Evolutionary conservation across 768 basidiomycete genomes (phyloP).

Genomic region (Megacollybia marginata): DNA sequence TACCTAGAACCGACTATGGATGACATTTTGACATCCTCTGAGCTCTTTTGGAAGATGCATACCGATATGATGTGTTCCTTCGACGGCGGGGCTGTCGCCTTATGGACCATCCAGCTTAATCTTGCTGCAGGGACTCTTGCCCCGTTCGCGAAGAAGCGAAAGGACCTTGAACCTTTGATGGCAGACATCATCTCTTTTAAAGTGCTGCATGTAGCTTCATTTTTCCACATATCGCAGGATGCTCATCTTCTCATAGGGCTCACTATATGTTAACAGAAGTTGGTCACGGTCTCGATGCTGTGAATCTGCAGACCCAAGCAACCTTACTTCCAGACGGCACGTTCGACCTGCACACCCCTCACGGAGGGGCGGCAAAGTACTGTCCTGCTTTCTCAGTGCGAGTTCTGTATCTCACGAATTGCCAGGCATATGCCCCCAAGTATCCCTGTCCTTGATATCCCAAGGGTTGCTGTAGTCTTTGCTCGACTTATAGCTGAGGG

Average conservation of each 20-base stretch:
- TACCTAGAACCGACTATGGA: conserved; percentile 18
- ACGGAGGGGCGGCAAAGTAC: conserved; percentile 16
- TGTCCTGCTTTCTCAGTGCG: background rate
- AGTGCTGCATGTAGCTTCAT: conserved; percentile 10
- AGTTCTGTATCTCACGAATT: background rate
- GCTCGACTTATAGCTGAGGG: conserved; percentile 14
- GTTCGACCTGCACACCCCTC: conserved; percentile 18
- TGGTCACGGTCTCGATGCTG: conserved; percentile 19
- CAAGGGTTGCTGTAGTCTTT: conserved; percentile 21
- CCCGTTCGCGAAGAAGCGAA: conserved; percentile 11
- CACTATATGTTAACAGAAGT: conserved; percentile 22
- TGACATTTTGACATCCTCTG: conserved; percentile 21
- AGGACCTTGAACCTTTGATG: conserved; percentile 15
- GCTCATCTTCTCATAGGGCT: conserved; percentile 8
- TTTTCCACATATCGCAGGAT: background rate
- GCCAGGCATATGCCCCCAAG: conserved; percentile 25
- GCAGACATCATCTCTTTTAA: conserved; percentile 18
- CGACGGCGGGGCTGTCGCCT: conserved; percentile 23
- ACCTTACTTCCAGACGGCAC: conserved; percentile 12
- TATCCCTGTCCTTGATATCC: conserved; percentile 14
- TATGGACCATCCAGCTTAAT: conserved; percentile 29
- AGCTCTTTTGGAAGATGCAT: conserved; percentile 27
- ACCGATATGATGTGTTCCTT: conserved; percentile 18
- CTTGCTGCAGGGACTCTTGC: conserved; percentile 25
- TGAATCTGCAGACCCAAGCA: conserved; percentile 19